These are phyloP conservation scores for Setaria viridis DNA, from an alignment of 202 grass and related monocot species.

Conservation along the genomic window DNA sequence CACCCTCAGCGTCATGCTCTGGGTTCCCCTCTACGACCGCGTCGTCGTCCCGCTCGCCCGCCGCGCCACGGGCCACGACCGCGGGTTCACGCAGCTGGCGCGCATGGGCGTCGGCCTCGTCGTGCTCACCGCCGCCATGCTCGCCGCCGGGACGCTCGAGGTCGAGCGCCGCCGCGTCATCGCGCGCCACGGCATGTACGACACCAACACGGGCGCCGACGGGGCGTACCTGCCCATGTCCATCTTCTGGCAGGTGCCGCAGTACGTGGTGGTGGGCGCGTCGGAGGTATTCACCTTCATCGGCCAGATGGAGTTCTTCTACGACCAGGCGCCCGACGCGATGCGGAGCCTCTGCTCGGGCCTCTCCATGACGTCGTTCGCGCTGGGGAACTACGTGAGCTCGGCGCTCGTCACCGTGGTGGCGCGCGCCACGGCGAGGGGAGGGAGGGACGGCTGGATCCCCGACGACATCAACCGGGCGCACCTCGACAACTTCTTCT, in stretches of 20 bases:
- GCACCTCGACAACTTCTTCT: constrained; percentile 75
- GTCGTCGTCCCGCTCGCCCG: constrained; percentile 44
- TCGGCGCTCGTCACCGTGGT: constrained; percentile 51
- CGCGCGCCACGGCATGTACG: constrained; percentile 38
- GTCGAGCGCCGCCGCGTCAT: constrained; percentile 40
- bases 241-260: constrained; percentile 81
- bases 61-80: constrained; percentile 33
- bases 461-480: constrained; percentile 63
- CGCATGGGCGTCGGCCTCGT: constrained; percentile 61
- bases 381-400: constrained; percentile 61
- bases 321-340: constrained; percentile 85
- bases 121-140: constrained; percentile 52
- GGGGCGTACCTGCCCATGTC: constrained; percentile 51
- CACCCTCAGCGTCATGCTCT: constrained; percentile 59
- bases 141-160: constrained; percentile 52
- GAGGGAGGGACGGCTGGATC: constrained; percentile 56
- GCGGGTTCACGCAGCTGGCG: constrained; percentile 55
- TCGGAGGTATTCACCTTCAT: constrained; percentile 83
- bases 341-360: constrained; percentile 81
- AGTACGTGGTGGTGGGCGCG: constrained; percentile 70
- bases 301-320: constrained; percentile 89
- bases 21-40: constrained; percentile 66
- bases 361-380: constrained; percentile 38
- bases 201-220: neutral
- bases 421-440: constrained; percentile 40